Evolutionary conservation across 345 rosid species (phyloP), one percentile per base, ranked within the genome.

Genomic region (Sisymbrium irio): DNA sequence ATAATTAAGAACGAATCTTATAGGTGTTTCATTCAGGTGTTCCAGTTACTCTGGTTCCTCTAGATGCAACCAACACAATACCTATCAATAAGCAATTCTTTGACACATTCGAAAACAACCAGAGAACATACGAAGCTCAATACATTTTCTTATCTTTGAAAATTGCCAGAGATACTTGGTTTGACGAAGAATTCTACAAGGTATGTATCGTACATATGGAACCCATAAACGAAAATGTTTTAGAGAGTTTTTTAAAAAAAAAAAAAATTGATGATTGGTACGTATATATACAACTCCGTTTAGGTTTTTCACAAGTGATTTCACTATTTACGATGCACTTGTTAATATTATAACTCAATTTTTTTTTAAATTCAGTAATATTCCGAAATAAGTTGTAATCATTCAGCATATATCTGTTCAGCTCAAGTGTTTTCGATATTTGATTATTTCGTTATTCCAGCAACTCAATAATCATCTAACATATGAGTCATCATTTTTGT

Each of bases 21-120:
- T 78, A 94, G 97, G 97, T 94, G 58, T 71, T 94, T 59, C 97
- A 91, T 78, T 91, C 97, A 39, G 97, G 97, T 77, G 77, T 94
- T 61, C 91, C 97, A 0, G 18, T 94, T 78, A 87, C 97, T 2
- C 82, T 91, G 28, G 85, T 94, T 67, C 97, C 97, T 1, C 76
- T 94, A 18, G 98, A 94, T 82, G 98, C 97, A 60, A 94, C 98
- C 28, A 89, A 94, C 75, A 91, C 95, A 9, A 89, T 91, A 71
- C 93, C 96, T 3, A 66, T 81, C 47, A 83, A 11, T 72, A 17
- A 83, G 73, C 51, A 84, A 6, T 94, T 94, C 81, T 91, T 85
- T 28, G 47, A 83, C 35, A 69, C 81, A 54, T 89, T 94, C 49
- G 89, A 91, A 79, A 61, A 50, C 51, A 87, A 50, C 49, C 91